Conservation (phyloP, 306 rosid genomes). For the Begonia masoniana region DNA sequence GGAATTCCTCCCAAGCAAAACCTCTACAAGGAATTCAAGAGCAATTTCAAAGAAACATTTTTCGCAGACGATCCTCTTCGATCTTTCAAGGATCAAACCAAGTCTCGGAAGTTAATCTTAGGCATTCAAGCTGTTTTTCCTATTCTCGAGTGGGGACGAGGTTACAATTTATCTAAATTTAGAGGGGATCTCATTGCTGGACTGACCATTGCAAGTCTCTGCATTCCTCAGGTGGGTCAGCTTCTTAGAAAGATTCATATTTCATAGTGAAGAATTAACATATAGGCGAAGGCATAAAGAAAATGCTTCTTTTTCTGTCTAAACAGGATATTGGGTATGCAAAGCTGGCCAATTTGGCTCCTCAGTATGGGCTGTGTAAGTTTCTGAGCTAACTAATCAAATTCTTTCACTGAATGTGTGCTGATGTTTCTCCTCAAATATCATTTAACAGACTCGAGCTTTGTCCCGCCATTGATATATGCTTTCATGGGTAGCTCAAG, state of each 20-base stretch:
- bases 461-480: constrained; percentile 89
- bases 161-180: constrained; percentile 49
- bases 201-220: constrained; percentile 92
- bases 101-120: constrained; percentile 45
- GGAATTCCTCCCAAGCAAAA: constrained; percentile 73
- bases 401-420: too few relatives aligned
- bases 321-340: constrained; percentile 85
- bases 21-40: constrained; percentile 57
- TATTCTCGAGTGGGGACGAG: constrained; percentile 62
- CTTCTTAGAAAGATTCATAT: constrained; percentile 3
- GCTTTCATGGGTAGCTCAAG: constrained; percentile 96
- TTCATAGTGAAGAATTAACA: constrained; percentile 1
- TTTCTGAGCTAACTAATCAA: neutral
- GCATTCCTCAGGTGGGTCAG: constrained; percentile 82
- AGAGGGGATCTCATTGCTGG: constrained; percentile 80
- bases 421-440: neutral
- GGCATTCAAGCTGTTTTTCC: constrained; percentile 77
- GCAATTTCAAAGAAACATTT: constrained; percentile 60
- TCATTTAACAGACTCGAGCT: constrained; percentile 62
- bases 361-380: constrained; percentile 92
- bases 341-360: constrained; percentile 77
- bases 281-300: neutral
- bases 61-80: constrained; percentile 85
- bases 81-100: constrained; percentile 66
- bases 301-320: constrained; percentile 6